phyloP scores from a whole-genome alignment of 371 early-diverging fungal genomes.

The Coemansia sp. region DNA sequence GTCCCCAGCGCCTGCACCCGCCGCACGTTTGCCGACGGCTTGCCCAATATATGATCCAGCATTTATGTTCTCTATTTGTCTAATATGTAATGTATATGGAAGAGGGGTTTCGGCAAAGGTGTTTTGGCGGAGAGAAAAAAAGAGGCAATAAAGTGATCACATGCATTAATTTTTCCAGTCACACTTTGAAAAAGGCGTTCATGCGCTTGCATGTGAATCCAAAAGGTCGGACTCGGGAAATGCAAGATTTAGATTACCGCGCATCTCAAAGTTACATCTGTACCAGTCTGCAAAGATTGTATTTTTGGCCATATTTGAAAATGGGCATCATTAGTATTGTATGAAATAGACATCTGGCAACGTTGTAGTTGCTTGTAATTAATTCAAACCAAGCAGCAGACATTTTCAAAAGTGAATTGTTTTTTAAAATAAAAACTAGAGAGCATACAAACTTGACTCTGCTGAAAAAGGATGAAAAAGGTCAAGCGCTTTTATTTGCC shows the following conservation, averaged over 20 bases:
- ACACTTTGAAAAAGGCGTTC: background rate
- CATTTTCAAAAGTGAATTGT: no score
- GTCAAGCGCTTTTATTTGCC: no score
- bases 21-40: slow-evolving; percentile 87
- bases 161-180: background rate
- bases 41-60: slow-evolving; percentile 90
- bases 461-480: no score
- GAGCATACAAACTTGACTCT: no score
- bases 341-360: no score
- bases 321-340: no score
- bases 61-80: slow-evolving; percentile 50
- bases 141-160: background rate
- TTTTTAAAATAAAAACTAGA: no score
- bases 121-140: background rate
- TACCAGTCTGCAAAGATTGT: no score
- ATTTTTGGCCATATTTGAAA: no score
- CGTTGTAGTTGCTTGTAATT: no score
- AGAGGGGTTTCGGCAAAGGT: background rate
- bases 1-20: slow-evolving; percentile 73
- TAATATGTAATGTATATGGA: background rate
- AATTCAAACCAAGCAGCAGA: no score
- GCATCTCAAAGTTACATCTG: no score
- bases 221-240: background rate
- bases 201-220: slow-evolving; percentile 1
- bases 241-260: background rate